Base-by-base conservation (phyloP, 352 stramenopile species). In the Pythium brassicae region DNA sequence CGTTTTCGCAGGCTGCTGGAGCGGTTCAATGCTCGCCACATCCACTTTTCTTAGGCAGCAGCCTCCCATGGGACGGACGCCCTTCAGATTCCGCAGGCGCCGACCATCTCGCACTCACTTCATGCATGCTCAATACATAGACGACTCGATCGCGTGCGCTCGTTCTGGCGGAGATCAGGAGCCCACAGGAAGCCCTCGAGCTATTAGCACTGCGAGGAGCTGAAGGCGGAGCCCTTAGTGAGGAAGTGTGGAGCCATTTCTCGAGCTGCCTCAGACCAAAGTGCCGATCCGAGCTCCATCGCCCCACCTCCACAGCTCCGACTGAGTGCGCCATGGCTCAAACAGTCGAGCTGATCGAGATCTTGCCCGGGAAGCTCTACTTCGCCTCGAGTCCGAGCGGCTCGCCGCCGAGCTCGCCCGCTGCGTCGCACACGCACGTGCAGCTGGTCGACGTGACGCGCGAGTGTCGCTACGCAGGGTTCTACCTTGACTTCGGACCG, bases 401-500 rank as follows among this genome's bases (percentile, higher is more conserved):
- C n/a, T n/a, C 29, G 20, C 37, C 25, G 27, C 25, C 39, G 32
- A 37, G 32, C 32, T 37, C 32, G 35, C 0, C 37, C 6, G 26
- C 49, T 17, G 11, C 55, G 11, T 43, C 26, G 3, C 45, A 40
- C 0, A 39, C 55, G 17, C 48, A 43, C 8, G 51, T 70, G 25
- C 43, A 66, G 26, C 69, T 68, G 52, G 63, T 75, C 50, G 32
- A 67, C 27, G 48, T 75, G 1, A 53, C 62, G n/a, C 45, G 60
- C 8, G 67, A 84, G 54, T 73, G 98, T 44, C 63, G 86, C 2
- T 98, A 99, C 69, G 93, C 82, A 74, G 94, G 95, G 63, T 98
- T 97, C 66, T 98, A 96, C 69, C 71, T 97, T 15, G 96, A 98
- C 73, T 99, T 98, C 76, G 96, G 95, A 14, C 96, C 94, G 12